Evolutionary conservation across 176 grass and related monocot genomes (phyloP).

Genomic region (Tuctoria greenei): DNA sequence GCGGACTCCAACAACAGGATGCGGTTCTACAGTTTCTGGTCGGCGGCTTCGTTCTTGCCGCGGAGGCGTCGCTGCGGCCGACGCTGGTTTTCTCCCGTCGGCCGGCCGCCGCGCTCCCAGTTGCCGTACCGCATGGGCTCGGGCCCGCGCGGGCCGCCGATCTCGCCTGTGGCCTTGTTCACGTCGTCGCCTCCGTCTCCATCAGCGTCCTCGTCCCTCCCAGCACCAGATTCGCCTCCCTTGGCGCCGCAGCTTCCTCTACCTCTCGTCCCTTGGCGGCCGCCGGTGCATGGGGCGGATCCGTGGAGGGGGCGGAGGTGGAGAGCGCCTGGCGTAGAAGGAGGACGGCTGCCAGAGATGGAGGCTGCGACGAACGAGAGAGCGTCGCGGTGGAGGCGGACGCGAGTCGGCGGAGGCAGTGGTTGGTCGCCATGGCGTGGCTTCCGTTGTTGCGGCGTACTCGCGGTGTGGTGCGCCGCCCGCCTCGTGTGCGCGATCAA

Average conservation of each 20-base stretch:
- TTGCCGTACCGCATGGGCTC: conserved; percentile 87
- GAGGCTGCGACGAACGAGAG: conserved; percentile 6
- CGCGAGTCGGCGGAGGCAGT: conserved; percentile 38
- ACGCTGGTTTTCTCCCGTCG: no score
- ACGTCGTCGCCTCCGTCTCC: conserved; percentile 36
- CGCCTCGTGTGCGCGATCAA: neutral
- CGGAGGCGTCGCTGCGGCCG: no score
- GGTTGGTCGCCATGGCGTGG: conserved; percentile 37
- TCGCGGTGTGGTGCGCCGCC: neutral
- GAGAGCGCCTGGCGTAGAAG: conserved; percentile 24
- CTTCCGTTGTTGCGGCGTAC: neutral
- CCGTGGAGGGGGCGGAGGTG: conserved; percentile 10
- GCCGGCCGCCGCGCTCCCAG: conserved; percentile 78
- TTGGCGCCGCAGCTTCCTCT: conserved; percentile 23
- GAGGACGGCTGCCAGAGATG: neutral
- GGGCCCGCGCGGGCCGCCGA: conserved; percentile 72
- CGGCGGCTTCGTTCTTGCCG: no score
- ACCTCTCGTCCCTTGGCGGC: neutral
- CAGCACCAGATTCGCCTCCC: neutral
- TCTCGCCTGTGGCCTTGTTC: conserved; percentile 67
- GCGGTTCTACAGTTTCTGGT: no score
- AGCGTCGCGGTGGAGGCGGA: no score
- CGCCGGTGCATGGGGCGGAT: neutral
- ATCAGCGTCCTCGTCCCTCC: conserved; percentile 3
- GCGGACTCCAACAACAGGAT: no score